Evolutionary conservation across 2,329 filamentous ascomycete species (phyloP), one percentile per base, ranked within the genome.

Genomic region (Monilinia fructigena): DNA sequence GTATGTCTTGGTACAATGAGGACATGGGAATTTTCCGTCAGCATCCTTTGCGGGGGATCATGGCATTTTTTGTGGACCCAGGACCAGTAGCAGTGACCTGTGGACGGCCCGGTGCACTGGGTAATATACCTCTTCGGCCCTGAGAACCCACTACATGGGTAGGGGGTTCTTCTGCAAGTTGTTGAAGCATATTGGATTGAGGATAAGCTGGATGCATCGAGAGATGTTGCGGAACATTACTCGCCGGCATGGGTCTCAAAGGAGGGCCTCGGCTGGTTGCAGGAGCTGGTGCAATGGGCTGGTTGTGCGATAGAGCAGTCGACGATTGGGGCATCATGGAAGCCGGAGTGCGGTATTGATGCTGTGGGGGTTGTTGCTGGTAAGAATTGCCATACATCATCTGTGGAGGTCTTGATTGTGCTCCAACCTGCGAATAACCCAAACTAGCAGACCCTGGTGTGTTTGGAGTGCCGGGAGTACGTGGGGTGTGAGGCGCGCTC

Each of bases 1-100:
- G 77, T 99, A 99, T 8, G 93, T 97, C 83, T 98, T 98, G 75
- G 92, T 97, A 81, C 95, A 99, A 79, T 98, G 93, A 74, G 93
- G 93, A 80, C 95, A 99, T 68, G 95, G 94, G 77, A 96, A 99
- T 82, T 98, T 98, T 76, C 95, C 95, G 77, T 98, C 94, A 11
- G 93, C 92, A 78, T 98, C 94, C 82, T 98, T 97, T 73, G 92
- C 90, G 20, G 93, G 93, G 93, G 70, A 96, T 95, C 69, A 91
- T 87, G 68, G 91, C 89, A 74, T 85, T 91, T 83, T 97, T 96
- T 12, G 86, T 83, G 40, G 85, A 82, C 54, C 85, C 84, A 71
- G 86, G 88, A 54, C 91, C 89, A 26, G 86, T 84, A 28, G 89
- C 82, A 42, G 91, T 87, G 35, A 92, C 91, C 64, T 91, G 87